Conservation (phyloP, 176 grass and related monocot species). For the Eragrostis nindensis region DNA sequence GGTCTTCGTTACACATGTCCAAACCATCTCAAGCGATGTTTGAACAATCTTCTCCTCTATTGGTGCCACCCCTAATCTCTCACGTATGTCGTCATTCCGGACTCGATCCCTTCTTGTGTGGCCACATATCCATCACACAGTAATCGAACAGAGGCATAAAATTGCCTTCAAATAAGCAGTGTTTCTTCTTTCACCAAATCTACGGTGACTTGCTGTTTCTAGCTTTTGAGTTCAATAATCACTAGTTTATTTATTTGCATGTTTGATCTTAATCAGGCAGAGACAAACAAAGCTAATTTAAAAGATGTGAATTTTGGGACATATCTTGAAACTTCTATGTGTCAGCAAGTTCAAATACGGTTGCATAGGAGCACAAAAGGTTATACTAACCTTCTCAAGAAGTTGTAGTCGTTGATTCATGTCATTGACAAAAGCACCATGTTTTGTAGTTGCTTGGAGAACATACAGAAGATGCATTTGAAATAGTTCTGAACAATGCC, state of each 20-base stretch:
- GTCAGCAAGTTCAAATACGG: conserved; percentile 13
- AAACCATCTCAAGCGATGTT: too few species aligned
- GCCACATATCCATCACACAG: too few species aligned
- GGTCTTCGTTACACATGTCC: too few species aligned
- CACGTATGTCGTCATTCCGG: too few species aligned
- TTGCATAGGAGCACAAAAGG: conserved; percentile 4
- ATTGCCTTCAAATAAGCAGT: conserved; percentile 15
- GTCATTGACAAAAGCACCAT: conserved; percentile 56
- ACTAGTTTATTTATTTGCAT: not conserved
- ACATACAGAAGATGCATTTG: conserved; percentile 71
- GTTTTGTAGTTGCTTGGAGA: conserved; percentile 57
- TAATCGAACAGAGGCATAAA: conserved; percentile 13
- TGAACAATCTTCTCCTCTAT: too few species aligned
- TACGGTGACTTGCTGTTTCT: not conserved
- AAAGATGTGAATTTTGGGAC: not conserved
- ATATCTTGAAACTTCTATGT: conserved; percentile 19
- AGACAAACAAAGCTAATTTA: conserved; percentile 19
- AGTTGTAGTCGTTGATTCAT: conserved; percentile 69
- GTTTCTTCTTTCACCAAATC: conserved; percentile 24
- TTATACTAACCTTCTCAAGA: conserved; percentile 76
- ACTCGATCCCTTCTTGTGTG: too few species aligned
- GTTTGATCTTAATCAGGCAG: not conserved
- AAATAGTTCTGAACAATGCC: conserved; percentile 64
- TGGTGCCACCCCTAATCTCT: too few species aligned
- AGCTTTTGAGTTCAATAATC: conserved; percentile 25